These are phyloP conservation scores for Mesembryanthemum crystallinum DNA, from an alignment of 148 eudicot species.

Conservation along the genomic window DNA sequence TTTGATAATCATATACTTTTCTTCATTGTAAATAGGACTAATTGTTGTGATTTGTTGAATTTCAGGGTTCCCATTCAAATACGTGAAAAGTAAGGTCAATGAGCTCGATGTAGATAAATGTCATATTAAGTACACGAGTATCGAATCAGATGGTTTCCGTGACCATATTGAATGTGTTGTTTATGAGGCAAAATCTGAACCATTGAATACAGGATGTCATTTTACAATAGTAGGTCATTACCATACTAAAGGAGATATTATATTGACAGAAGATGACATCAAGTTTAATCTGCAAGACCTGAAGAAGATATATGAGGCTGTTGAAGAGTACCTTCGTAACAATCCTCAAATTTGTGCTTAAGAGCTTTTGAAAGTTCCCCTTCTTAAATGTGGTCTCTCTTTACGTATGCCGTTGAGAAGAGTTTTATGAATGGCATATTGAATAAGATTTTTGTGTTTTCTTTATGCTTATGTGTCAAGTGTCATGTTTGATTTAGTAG, in stretches of 20 bases:
- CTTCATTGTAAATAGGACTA: background rate
- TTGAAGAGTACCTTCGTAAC: background rate
- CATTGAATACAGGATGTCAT: slow-evolving; percentile 12
- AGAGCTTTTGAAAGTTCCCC: background rate
- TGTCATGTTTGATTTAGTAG: too few relatives aligned
- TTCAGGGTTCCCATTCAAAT: slow-evolving; percentile 18
- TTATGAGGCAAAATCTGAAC: background rate
- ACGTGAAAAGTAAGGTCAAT: slow-evolving; percentile 12
- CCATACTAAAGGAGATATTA: slow-evolving; percentile 18
- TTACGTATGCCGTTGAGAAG: too few relatives aligned
- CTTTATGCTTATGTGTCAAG: too few relatives aligned
- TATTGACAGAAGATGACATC: background rate
- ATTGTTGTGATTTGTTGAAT: background rate
- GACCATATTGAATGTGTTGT: background rate
- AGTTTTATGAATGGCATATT: too few relatives aligned
- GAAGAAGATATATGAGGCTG: background rate
- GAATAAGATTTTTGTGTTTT: too few relatives aligned
- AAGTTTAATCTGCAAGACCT: background rate
- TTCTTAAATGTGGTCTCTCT: slow-evolving; percentile 15
- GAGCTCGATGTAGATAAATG: slow-evolving; percentile 7
- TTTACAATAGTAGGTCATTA: background rate
- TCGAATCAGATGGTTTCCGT: slow-evolving; percentile 7
- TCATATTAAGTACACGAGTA: slow-evolving; percentile 11
- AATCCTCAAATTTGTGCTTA: slow-evolving; percentile 8
- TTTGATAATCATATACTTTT: too few relatives aligned